Evolutionary conservation across 768 basidiomycete species (phyloP).

Genomic region (Hericium rajendrae): DNA sequence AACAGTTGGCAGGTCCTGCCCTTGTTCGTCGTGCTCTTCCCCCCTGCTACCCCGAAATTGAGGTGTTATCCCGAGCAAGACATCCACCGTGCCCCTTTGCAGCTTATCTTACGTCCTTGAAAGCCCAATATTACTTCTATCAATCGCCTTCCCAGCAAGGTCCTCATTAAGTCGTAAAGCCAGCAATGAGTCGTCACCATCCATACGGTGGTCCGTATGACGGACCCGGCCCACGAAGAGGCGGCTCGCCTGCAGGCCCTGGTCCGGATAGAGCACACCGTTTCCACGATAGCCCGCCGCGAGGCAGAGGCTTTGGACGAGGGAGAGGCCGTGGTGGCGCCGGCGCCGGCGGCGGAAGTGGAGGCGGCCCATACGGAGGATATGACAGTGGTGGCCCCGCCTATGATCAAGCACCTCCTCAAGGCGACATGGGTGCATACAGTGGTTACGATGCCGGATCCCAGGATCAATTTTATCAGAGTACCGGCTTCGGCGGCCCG

Average conservation of each 20-base stretch:
- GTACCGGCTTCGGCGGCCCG: constrained; percentile 43
- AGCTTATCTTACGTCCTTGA: neutral
- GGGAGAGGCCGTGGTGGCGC: constrained; percentile 54
- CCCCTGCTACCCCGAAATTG: neutral
- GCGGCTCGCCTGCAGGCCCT: constrained; percentile 15
- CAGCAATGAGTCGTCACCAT: constrained; percentile 79
- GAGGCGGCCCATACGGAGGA: constrained; percentile 21
- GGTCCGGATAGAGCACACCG: constrained; percentile 17
- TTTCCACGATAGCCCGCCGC: constrained; percentile 45
- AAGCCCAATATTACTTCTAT: neutral
- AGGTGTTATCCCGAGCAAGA: neutral
- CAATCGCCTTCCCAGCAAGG: neutral
- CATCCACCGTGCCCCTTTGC: neutral
- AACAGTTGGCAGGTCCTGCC: too few species aligned
- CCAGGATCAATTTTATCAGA: constrained; percentile 64
- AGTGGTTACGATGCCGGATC: constrained; percentile 54
- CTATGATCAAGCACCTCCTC: constrained; percentile 60
- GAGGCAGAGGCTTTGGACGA: constrained; percentile 60
- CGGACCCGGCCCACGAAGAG: constrained; percentile 12
- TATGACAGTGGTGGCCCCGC: constrained; percentile 41
- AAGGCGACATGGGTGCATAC: constrained; percentile 57
- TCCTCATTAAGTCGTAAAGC: constrained; percentile 18
- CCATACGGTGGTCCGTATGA: constrained; percentile 49
- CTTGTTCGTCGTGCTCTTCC: neutral
- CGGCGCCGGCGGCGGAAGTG: constrained; percentile 29